Evolutionary conservation across 2,329 filamentous ascomycete genomes (phyloP).

Genomic region (Didymella glomerata): DNA sequence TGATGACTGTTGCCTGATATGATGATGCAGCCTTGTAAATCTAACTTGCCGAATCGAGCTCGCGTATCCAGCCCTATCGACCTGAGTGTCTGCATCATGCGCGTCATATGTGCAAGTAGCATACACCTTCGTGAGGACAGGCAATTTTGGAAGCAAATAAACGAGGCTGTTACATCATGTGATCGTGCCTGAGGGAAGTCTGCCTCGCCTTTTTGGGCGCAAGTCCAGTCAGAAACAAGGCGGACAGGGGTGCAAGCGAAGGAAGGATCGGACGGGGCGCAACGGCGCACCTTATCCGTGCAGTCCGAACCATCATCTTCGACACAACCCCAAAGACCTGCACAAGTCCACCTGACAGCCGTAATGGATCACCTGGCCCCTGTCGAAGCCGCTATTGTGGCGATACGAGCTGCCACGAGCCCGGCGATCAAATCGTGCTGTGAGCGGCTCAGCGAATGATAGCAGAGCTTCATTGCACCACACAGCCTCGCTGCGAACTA

Average conservation of each 20-base stretch:
- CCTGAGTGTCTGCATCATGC: not conserved
- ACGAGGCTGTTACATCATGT: conserved; percentile 6
- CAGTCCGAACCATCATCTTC: conserved; percentile 7
- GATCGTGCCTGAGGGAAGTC: conserved; percentile 13
- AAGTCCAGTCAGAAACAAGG: conserved; percentile 2
- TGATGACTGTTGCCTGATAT: conserved; percentile 4
- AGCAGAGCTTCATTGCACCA: not conserved
- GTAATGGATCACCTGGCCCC: conserved; percentile 1
- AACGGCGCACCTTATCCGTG: conserved; percentile 8
- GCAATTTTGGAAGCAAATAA: not conserved
- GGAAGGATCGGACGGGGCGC: conserved; percentile 11
- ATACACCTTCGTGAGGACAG: not conserved
- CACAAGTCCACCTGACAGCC: conserved; percentile 7
- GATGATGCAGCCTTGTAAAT: conserved; percentile 2
- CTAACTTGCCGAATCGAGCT: not conserved
- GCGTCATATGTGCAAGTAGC: not conserved
- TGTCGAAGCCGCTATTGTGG: conserved; percentile 4
- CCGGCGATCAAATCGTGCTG: conserved; percentile 9
- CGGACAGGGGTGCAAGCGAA: conserved; percentile 10
- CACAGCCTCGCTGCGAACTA: conserved; percentile 20
- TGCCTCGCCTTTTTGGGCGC: conserved; percentile 18
- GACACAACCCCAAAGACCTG: conserved; percentile 4
- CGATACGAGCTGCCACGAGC: conserved; percentile 3
- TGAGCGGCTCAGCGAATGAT: conserved; percentile 5
- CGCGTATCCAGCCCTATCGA: not conserved